Evolutionary conservation across 2,329 filamentous ascomycete species (phyloP).

Genomic region (Calonectria hongkongensis): DNA sequence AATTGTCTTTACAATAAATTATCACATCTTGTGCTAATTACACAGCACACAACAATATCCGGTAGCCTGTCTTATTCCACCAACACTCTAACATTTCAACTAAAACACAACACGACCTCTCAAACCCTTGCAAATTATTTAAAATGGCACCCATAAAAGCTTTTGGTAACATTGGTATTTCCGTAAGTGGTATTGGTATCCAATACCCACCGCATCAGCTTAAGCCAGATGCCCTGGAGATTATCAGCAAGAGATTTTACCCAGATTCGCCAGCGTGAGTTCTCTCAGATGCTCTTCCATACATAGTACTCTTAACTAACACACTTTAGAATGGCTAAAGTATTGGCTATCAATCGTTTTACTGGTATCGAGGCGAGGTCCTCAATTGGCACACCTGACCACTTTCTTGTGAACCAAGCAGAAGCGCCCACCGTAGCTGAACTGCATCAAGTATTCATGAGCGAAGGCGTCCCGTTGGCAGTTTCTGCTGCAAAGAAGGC

Average conservation of each 20-base stretch:
- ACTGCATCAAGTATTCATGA: conserved; percentile 73
- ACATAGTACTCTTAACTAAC: background rate
- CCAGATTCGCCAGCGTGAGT: conserved; percentile 75
- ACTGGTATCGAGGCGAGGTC: conserved; percentile 79
- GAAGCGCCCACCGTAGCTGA: conserved; percentile 71
- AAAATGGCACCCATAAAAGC: conserved; percentile 65
- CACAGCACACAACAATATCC: too few relatives aligned
- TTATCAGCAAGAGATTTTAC: conserved; percentile 74
- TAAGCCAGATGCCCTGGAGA: conserved; percentile 69
- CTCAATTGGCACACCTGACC: conserved; percentile 76
- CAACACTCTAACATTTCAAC: too few relatives aligned
- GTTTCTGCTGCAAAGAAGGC: conserved; percentile 73
- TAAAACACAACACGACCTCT: too few relatives aligned
- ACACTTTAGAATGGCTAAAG: conserved; percentile 74
- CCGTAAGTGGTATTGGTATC: conserved; percentile 75
- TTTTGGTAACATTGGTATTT: conserved; percentile 74
- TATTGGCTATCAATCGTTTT: conserved; percentile 77
- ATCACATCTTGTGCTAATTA: too few relatives aligned
- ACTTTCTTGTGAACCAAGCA: conserved; percentile 76
- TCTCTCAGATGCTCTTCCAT: background rate
- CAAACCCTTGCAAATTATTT: background rate
- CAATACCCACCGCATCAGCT: conserved; percentile 77
- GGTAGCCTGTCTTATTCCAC: too few relatives aligned
- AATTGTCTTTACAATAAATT: too few relatives aligned
- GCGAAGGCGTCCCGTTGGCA: conserved; percentile 75